Base-by-base conservation (phyloP, 768 basidiomycete species). In the Antrodiella citrinella region DNA sequence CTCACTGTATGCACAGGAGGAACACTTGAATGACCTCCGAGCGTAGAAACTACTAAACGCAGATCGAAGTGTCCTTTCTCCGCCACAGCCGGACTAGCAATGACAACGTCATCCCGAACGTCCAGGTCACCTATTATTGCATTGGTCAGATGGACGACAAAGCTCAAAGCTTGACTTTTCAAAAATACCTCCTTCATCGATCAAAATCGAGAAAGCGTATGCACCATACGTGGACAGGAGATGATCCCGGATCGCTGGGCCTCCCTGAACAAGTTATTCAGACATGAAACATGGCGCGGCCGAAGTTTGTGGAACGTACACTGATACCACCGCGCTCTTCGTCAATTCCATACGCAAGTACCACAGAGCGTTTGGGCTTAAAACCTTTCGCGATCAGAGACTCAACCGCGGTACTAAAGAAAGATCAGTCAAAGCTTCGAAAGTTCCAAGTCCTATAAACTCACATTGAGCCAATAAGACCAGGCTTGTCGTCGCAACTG, bases 21-120 rank as follows among this genome's bases (percentile, higher is more conserved):
- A 12, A 91, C 68, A 57, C 84, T 87, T 0, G 91, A 92, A 65
- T 94, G 93, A 0, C 92, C 92, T 4, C 92, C 91, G 0, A 81
- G 72, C 0, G 83, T 70, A 12, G 74, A 67, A 5, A 93, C 80
- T 50, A 81, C 75, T n/a, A 91, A 70, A 30, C 65, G 69, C 15
- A 82, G 74, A 58, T 87, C 73, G 7, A 84, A 41, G 49, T 73
- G 79, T 9, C 91, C 91, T 62, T 88, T 90, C 67, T 91, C 88
- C 0, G 79, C 78, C 21, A 86, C 75, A 2, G 72, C 84, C 7
- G 82, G 82, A 0, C 67, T 67, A 2, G 86, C 83, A 49, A 89
- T 66, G 11, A 78, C 63, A 10, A 72, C 68, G 4, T 82, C 83
- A 49, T 71, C 75, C 25, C 68, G 57, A 35, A 81, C 72, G 1